phyloP scores from a whole-genome alignment of 2,329 filamentous ascomycete genomes.

The Penicillium frequentans region DNA sequence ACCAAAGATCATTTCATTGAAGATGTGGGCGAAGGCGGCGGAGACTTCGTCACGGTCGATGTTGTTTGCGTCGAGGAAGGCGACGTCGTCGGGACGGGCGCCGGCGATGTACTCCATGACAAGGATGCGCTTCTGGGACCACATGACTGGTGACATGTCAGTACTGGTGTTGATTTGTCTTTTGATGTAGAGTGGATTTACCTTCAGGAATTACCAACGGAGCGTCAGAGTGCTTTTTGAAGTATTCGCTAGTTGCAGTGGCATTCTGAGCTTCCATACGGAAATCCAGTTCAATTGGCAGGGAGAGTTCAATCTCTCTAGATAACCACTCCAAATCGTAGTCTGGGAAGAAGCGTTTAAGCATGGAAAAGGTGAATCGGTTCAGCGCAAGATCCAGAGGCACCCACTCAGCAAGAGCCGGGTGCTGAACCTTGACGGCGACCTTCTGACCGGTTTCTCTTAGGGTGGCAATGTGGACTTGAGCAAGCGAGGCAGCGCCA shows the following conservation, averaged over 20 bases:
- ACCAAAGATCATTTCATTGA: constrained; percentile 99
- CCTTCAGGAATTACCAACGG: constrained; percentile 81
- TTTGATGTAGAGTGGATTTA: constrained; percentile 16
- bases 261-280: constrained; percentile 83
- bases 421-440: constrained; percentile 96
- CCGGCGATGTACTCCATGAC: constrained; percentile 95
- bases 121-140: constrained; percentile 83
- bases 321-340: constrained; percentile 97
- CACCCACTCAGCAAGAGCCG: constrained; percentile 83
- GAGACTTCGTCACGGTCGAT: constrained; percentile 97
- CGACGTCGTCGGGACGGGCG: constrained; percentile 81
- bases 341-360: constrained; percentile 93
- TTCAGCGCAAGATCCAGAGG: constrained; percentile 85
- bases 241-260: constrained; percentile 74
- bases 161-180: not conserved
- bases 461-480: constrained; percentile 86
- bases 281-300: constrained; percentile 92
- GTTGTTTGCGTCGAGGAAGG: constrained; percentile 77
- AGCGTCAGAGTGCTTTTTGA: constrained; percentile 69
- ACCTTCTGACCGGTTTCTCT: constrained; percentile 81
- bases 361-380: constrained; percentile 79
- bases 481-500: constrained; percentile 88
- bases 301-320: constrained; percentile 84
- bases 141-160: constrained; percentile 62
- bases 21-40: constrained; percentile 82